Base-by-base conservation (phyloP, 768 basidiomycete species). In the Collybiopsis luxurians region DNA sequence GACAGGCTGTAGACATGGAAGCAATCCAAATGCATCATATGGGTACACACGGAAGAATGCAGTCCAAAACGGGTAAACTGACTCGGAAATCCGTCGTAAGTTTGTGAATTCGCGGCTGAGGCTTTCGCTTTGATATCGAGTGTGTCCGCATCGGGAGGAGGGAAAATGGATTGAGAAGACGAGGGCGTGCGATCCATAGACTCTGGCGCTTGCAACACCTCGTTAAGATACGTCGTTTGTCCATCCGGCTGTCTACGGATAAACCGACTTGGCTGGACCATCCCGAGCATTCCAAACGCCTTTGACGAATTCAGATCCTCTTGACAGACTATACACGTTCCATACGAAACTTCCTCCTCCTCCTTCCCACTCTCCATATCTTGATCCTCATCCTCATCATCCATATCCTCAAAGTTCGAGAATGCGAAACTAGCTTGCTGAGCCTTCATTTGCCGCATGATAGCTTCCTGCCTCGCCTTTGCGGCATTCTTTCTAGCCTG, bases 271-370 rank as follows among this genome's bases (percentile, higher is more conserved):
- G 95, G 89, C 64, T 98, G 96, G 6, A 99, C 67, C 45, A 95
- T 75, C 1, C 90, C 92, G 17, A 99, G 82, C 28, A 84, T 83
- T 4, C 97, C 97, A 69, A 97, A 98, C 0, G 90, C 76, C 58
- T 82, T 80, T 15, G 79, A 72, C 2, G 79, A 67, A 61, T 84
- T 89, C 51, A 98, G 82, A 59, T 95, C 92, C 67, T 98, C 97
- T 67, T 98, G 97, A 63, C 97, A 99, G 10, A 98, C 95, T 60
- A 99, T 98, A 67, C 97, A 99, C n/a, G 88, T 89, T 2, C 96
- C 96, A 58, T 86, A 88, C 12, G 87, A 87, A 2, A 80, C 67
- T 21, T 78, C 66, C 46, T 78, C 75, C 17, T 79, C 79, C 1
- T 70, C 38, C 21, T 19, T 73, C 7, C 78, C 73, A 9, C 80